Evolutionary conservation across 768 basidiomycete genomes (phyloP), one percentile per base, ranked within the genome.

Genomic region (Dacryopinax spathularia): DNA sequence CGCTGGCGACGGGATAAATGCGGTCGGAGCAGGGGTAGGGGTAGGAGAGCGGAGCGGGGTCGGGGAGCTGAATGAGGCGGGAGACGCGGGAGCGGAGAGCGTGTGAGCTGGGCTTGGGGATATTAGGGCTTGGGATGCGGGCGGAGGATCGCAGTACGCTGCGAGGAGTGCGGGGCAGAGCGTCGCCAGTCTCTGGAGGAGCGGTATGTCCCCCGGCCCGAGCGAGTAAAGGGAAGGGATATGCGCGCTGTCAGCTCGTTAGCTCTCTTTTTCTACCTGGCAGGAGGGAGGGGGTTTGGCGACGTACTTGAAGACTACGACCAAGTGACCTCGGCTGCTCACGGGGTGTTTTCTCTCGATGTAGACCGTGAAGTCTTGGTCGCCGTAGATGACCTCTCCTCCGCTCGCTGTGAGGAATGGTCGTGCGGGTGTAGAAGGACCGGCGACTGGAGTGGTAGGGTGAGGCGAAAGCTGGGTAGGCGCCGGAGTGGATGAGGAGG

Each of bases 211-310:
- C 37, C 5, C 37, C 80, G 85, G 44, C 70, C 87, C 85, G 62
- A 89, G 79, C 36, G 78, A 81, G 72, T 89, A 89, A 72, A 88
- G 79, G 66, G 86, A 89, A 27, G 87, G 85, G 62, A 89, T 86
- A 74, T 89, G 87, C 35, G 88, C 77, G 72, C 88, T 89, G 71
- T 60, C 20, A 61, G 59, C 56, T 4, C 62, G 20, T 65, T n/a
- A 63, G 48, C 63, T 62, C 60, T 65, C 60, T 70, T 60, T 59
- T 18, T 25, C 20, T n/a, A 31, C 27, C 29, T 1, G 33, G 39
- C 16, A 27, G n/a, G 33, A 27, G 43, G 18, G 34, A 16, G 33
- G 35, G 56, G 31, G n/a, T 3, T 34, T 60, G 10, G 48, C 31
- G 5, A 78, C 84, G 48, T 66, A 87, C 88, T 89, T 89, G 82